Percentiles rank a stretch among this genome's conserved stretches.
Evolutionary conservation across 225 moss, liverwort and hornwort genomes (phyloP).

Genomic region (Polytrichum commune): DNA sequence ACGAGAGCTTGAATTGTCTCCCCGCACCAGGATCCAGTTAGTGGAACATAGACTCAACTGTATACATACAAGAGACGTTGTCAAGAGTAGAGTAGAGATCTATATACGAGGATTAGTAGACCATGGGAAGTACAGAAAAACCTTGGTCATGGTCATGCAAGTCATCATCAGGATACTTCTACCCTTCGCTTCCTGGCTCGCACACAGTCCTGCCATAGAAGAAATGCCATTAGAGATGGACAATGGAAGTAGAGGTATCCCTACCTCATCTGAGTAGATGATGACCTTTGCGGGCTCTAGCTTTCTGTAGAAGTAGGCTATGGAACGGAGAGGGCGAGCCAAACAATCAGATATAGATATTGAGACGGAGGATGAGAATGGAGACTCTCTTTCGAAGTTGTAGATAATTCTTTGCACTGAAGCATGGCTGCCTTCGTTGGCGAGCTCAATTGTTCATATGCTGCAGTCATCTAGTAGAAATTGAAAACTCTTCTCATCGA

Average conservation of each 20-base stretch:
- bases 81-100: not conserved
- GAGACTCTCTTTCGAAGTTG: not conserved
- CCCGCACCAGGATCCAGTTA: not conserved
- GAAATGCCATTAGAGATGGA: not conserved
- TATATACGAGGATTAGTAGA: slow-evolving; percentile 2
- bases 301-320: too few relatives aligned
- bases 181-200: too few relatives aligned
- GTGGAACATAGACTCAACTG: not conserved
- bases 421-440: not conserved
- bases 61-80: not conserved
- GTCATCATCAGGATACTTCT: not conserved
- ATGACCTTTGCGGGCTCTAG: not conserved
- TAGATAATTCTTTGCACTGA: slow-evolving; percentile 1
- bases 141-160: too few relatives aligned
- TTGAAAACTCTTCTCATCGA: not conserved
- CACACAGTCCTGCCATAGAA: too few relatives aligned
- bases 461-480: not conserved
- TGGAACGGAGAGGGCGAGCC: too few relatives aligned
- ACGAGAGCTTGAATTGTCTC: slow-evolving; percentile 37
- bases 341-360: not conserved
- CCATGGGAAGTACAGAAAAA: slow-evolving; percentile 3
- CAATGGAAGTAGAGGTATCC: not conserved
- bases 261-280: not conserved
- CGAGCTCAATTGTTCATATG: too few relatives aligned
- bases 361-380: not conserved